phyloP scores from a whole-genome alignment of 2,329 filamentous ascomycete species.

The Xylaria sp. region DNA sequence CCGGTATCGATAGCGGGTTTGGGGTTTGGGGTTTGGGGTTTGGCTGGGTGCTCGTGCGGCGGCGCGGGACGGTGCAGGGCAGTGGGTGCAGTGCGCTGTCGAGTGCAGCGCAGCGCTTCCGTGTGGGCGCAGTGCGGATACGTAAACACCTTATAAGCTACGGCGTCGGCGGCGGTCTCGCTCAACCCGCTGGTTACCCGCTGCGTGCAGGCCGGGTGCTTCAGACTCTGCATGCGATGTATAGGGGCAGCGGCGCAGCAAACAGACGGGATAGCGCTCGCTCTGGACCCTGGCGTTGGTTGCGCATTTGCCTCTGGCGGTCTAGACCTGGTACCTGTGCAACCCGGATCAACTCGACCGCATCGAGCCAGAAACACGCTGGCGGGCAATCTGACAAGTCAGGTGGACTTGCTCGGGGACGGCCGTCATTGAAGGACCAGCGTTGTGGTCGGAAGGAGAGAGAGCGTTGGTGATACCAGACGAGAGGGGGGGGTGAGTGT shows the following conservation, averaged over 20 bases:
- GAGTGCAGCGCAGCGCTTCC: not conserved
- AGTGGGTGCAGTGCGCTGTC: not conserved
- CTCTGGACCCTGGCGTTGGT: constrained; percentile 21
- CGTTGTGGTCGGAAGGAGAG: not conserved
- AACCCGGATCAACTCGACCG: constrained; percentile 1
- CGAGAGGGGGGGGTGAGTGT: constrained; percentile 4
- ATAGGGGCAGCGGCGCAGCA: constrained; percentile 15
- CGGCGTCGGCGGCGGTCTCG: constrained; percentile 7
- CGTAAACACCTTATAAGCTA: not conserved
- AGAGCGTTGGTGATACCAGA: constrained; percentile 2
- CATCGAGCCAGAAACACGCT: not conserved
- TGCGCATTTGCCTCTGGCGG: constrained; percentile 14
- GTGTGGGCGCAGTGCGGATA: constrained; percentile 3
- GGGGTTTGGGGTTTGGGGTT: not conserved
- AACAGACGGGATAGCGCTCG: constrained; percentile 2
- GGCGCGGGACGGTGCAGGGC: not conserved
- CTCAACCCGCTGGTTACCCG: not conserved
- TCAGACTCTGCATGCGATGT: constrained; percentile 30
- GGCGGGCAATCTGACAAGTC: not conserved
- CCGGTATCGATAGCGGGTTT: constrained; percentile 21
- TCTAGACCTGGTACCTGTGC: constrained; percentile 6
- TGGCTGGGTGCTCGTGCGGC: constrained; percentile 11
- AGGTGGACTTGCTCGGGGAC: too few species aligned
- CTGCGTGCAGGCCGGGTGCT: constrained; percentile 10
- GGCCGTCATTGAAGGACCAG: not conserved